phyloP scores from a whole-genome alignment of 805 yeast genomes.

The Yarrowia bubula region DNA sequence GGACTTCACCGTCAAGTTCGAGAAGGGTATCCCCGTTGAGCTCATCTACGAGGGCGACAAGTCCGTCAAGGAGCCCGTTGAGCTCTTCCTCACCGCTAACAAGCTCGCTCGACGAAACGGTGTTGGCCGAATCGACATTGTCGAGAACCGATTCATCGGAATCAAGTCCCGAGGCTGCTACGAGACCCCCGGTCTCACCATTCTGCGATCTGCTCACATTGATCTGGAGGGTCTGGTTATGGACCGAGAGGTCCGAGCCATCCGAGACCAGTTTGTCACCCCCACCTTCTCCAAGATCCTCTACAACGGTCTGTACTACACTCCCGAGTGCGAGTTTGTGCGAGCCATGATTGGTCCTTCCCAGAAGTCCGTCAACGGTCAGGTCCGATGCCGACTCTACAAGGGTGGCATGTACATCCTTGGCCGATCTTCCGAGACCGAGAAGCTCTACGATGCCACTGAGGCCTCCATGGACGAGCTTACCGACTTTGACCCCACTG shows the following conservation, averaged over 20 bases:
- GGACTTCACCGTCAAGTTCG: conserved; percentile 76
- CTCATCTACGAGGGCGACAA: conserved; percentile 61
- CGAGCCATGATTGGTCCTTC: conserved; percentile 80
- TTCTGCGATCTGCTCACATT: conserved; percentile 89
- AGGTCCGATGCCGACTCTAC: conserved; percentile 88
- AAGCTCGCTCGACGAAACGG: conserved; percentile 98
- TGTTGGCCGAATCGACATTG: conserved; percentile 98
- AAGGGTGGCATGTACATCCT: conserved; percentile 81
- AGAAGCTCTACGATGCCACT: conserved; percentile 94
- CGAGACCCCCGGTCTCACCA: conserved; percentile 97
- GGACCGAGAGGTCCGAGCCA: conserved; percentile 95
- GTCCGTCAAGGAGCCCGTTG: conserved; percentile 80
- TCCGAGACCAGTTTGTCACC: conserved; percentile 95
- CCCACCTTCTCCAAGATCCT: conserved; percentile 84
- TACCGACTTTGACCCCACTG: conserved; percentile 96
- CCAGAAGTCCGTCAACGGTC: conserved; percentile 93
- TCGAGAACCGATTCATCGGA: conserved; percentile 98
- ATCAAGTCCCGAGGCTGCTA: conserved; percentile 99
- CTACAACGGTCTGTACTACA: conserved; percentile 96
- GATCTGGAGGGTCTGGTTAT: conserved; percentile 95
- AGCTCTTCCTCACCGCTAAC: conserved; percentile 87
- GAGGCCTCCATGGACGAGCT: conserved; percentile 99
- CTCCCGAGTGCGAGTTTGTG: conserved; percentile 96
- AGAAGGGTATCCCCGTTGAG: conserved; percentile 84
- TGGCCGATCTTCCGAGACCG: conserved; percentile 95